Percentiles rank a stretch among this genome's conserved stretches.
Evolutionary conservation across 2,329 filamentous ascomycete genomes (phyloP).

Genomic region (Aschersonia sp.): DNA sequence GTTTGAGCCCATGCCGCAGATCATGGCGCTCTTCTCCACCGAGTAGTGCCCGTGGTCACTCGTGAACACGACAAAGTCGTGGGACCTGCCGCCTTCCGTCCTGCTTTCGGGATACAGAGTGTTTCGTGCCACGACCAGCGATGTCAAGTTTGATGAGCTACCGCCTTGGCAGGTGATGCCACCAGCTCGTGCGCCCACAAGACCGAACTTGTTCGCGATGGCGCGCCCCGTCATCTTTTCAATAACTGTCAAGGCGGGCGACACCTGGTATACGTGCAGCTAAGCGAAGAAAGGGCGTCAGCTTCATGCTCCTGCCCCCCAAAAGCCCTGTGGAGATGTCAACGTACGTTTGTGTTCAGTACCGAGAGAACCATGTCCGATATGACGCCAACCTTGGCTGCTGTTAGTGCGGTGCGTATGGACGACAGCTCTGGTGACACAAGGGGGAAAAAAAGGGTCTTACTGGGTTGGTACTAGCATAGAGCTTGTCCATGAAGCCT

Average conservation of each 20-base stretch:
- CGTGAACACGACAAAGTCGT: constrained; percentile 72
- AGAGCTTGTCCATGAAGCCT: constrained; percentile 91
- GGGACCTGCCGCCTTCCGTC: constrained; percentile 47
- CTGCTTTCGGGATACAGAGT: constrained; percentile 71
- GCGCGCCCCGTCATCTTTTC: constrained; percentile 68
- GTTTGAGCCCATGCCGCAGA: constrained; percentile 66
- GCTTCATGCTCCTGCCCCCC: neutral
- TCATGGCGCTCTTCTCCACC: constrained; percentile 86
- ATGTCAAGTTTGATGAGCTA: constrained; percentile 70
- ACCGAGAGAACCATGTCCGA: constrained; percentile 73
- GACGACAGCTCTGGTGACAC: neutral
- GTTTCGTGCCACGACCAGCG: constrained; percentile 79
- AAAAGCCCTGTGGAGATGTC: no score
- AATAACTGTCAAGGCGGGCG: constrained; percentile 72
- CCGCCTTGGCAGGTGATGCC: constrained; percentile 73
- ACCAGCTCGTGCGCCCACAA: constrained; percentile 53
- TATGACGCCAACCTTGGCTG: constrained; percentile 57
- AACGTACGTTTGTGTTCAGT: constrained; percentile 72
- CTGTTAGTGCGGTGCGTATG: neutral
- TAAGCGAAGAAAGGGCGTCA: constrained; percentile 12
- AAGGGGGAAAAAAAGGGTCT: constrained; percentile 10
- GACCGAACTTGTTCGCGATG: constrained; percentile 65
- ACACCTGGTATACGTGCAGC: constrained; percentile 88
- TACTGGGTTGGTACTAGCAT: constrained; percentile 75
- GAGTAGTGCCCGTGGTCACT: constrained; percentile 86